Evolutionary conservation across 805 yeast genomes (phyloP), one percentile per base, ranked within the genome.

Genomic region (Myxozyma vanderwaltii): DNA sequence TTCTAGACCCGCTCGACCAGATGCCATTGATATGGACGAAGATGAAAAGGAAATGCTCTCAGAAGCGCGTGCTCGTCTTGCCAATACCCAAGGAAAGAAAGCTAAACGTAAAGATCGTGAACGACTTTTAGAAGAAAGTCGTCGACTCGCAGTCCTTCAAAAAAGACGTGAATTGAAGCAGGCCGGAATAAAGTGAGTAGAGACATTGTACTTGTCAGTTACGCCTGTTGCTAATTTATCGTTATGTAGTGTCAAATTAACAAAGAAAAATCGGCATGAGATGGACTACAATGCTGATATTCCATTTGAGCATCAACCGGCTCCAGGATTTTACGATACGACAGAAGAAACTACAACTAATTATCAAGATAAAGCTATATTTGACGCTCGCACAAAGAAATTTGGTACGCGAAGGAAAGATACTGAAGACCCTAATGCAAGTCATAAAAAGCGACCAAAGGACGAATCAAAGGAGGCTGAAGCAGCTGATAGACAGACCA

Each of bases 71-170:
- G 96, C 97, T 1, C 81, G 99, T 66, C 76, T 92, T 63, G 89
- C 96, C 12, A 91, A 90, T 68, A 91, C 97, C 0, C 90, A 88
- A 71, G 99, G 98, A 60, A 91, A 91, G 66, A 92, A 92, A 72
- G 97, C 97, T 0, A 89, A 91, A 59, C 75, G 98, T 59, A 90
- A 91, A 70, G 89, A 86, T 1, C 77, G 97, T 58, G 98, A 92
- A 70, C 76, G 94, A 51, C 80, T 88, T 81, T 75, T 90, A 46
- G 88, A 85, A 51, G 96, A 91, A 69, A 87, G 89, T 59, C 81
- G 84, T 66, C 75, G 95, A 33, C 78, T 90, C 23, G 88, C 96
- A 0, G 75, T 85, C 58, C 69, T 92, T 12, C 96, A 91, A 66
- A 87, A 86, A 64, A 77, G 96, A 64, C 76, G 96, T 65, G 95